Percentiles rank a stretch among this genome's conserved stretches.
Conservation (phyloP, 1,284 basidiomycete species). For the Grifola frondosa region DNA sequence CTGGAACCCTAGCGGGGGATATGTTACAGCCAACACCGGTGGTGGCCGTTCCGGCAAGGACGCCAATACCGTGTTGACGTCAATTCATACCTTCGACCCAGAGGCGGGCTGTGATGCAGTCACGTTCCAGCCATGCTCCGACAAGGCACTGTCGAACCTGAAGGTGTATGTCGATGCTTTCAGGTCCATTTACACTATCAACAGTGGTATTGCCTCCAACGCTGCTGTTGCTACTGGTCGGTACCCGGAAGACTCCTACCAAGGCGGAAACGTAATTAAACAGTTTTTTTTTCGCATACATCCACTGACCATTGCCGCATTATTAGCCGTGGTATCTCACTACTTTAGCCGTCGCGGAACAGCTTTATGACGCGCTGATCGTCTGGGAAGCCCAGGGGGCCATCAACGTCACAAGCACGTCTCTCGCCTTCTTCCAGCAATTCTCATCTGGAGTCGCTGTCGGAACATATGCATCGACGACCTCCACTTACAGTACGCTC, state of each 20-base stretch:
- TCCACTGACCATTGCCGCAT: not conserved
- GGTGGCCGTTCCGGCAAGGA: slow-evolving; percentile 43
- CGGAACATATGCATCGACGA: slow-evolving; percentile 37
- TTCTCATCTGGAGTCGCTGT: slow-evolving; percentile 33
- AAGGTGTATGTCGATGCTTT: slow-evolving; percentile 55
- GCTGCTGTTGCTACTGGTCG: slow-evolving; percentile 51
- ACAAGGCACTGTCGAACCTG: slow-evolving; percentile 53
- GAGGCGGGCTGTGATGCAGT: slow-evolving; percentile 48
- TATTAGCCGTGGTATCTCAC: slow-evolving; percentile 44
- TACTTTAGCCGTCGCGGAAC: slow-evolving; percentile 43
- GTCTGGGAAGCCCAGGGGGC: slow-evolving; percentile 38
- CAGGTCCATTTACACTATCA: slow-evolving; percentile 51
- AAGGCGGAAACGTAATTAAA: slow-evolving; percentile 46
- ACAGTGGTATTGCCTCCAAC: slow-evolving; percentile 42
- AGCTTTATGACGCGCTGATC: slow-evolving; percentile 43
- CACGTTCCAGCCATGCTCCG: slow-evolving; percentile 63
- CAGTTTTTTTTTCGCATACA: not conserved
- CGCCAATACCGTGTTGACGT: slow-evolving; percentile 44
- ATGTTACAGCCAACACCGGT: slow-evolving; percentile 42
- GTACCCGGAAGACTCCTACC: slow-evolving; percentile 55
- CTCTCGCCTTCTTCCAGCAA: slow-evolving; percentile 44
- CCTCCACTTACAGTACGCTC: slow-evolving; percentile 33
- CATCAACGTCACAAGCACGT: slow-evolving; percentile 38
- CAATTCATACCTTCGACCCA: slow-evolving; percentile 48
- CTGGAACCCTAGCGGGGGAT: slow-evolving; percentile 38